Conservation (phyloP, 331 rosid species). For the Malus hybrid region DNA sequence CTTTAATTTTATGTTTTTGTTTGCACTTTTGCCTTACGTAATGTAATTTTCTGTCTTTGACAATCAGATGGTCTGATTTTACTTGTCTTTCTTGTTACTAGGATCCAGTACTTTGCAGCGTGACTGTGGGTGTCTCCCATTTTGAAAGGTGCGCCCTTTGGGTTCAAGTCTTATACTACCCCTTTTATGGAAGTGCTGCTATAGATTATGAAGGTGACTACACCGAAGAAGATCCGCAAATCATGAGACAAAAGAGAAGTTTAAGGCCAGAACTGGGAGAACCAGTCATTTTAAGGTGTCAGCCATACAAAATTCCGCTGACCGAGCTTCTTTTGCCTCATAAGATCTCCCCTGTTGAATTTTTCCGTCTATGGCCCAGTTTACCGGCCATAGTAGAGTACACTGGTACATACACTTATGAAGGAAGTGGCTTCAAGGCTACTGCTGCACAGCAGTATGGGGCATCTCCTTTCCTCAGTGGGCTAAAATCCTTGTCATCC, state of each 20-base stretch:
- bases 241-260: constrained; percentile 90
- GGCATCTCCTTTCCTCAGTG: constrained; percentile 92
- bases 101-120: constrained; percentile 96
- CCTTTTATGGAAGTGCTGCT: constrained; percentile 88
- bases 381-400: constrained; percentile 85
- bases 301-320: constrained; percentile 84
- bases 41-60: neutral
- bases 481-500: constrained; percentile 84
- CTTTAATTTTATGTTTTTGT: neutral
- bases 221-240: constrained; percentile 87
- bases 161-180: constrained; percentile 98
- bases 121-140: constrained; percentile 95
- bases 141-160: constrained; percentile 95
- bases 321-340: constrained; percentile 92
- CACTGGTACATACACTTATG: constrained; percentile 90
- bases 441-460: constrained; percentile 99
- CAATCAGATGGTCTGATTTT: constrained; percentile 18
- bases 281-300: constrained; percentile 98
- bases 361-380: constrained; percentile 98
- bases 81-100: constrained; percentile 26
- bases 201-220: constrained; percentile 94
- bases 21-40: neutral
- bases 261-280: constrained; percentile 94
- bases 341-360: constrained; percentile 92
- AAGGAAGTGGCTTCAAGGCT: constrained; percentile 98